These are phyloP conservation scores for Coniochaeta ligniaria DNA, from an alignment of 2,329 filamentous ascomycete species.

Conservation along the genomic window DNA sequence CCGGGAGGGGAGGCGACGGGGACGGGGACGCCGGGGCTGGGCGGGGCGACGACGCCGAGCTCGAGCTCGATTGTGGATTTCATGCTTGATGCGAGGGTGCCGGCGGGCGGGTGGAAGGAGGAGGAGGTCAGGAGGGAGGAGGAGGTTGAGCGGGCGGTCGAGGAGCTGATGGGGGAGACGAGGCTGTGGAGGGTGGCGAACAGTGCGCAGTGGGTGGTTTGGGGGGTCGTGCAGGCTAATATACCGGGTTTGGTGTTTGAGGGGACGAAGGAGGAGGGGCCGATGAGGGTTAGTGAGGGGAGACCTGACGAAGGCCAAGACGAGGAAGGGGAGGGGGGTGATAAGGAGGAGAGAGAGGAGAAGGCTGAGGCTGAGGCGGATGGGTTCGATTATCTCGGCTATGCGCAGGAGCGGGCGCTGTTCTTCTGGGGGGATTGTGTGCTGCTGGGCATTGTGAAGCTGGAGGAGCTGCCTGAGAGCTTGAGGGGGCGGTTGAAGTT, in stretches of 20 bases:
- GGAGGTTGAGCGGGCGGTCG: constrained; percentile 58
- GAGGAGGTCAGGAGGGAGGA: constrained; percentile 57
- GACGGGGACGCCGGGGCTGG: constrained; percentile 26
- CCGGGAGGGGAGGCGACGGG: constrained; percentile 11
- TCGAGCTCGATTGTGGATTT: constrained; percentile 60
- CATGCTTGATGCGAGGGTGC: constrained; percentile 70
- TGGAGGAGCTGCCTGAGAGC: constrained; percentile 68
- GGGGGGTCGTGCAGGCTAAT: constrained; percentile 94
- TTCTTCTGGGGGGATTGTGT: constrained; percentile 95
- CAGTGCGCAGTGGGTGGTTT: constrained; percentile 86
- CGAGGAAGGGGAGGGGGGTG: constrained; percentile 7
- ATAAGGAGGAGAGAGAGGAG: constrained; percentile 24
- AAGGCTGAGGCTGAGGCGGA: constrained; percentile 53
- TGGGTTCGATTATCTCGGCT: constrained; percentile 88
- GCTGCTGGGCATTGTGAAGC: constrained; percentile 63
- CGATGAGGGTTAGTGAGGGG: constrained; percentile 27
- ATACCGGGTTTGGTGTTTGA: constrained; percentile 54
- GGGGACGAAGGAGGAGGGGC: constrained; percentile 16
- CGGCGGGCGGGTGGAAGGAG: constrained; percentile 48
- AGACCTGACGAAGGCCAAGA: constrained; percentile 10
- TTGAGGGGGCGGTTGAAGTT: constrained; percentile 60
- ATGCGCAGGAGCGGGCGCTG: constrained; percentile 82
- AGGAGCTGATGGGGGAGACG: constrained; percentile 69
- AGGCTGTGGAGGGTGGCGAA: constrained; percentile 82
- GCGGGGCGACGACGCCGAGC: constrained; percentile 27